Conservation (phyloP, 257 asterid species). For the Primulina huaijiensis region DNA sequence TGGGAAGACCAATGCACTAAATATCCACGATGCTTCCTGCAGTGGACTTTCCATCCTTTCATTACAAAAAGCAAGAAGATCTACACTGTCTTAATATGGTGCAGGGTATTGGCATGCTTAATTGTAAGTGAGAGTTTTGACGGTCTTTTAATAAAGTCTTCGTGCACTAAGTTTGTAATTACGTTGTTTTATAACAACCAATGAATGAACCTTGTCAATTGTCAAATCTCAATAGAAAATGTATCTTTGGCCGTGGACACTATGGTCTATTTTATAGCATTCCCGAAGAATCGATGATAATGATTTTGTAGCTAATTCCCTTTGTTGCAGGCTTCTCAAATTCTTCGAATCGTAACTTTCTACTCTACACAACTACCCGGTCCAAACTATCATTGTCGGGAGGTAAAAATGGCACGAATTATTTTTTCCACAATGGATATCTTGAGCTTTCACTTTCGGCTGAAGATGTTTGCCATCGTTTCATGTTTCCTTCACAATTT, state of each 20-base stretch:
- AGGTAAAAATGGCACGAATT: conserved; percentile 42
- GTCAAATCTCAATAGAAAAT: neutral
- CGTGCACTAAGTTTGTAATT: neutral
- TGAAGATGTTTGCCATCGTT: neutral
- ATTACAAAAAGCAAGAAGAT: conserved; percentile 81
- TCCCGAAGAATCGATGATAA: conserved; percentile 2
- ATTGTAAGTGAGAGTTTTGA: conserved; percentile 55
- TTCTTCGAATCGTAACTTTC: conserved; percentile 83
- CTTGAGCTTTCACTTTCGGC: neutral
- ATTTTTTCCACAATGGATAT: neutral
- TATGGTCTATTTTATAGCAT: neutral
- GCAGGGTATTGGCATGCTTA: conserved; percentile 93
- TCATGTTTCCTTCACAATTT: conserved; percentile 2
- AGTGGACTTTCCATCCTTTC: conserved; percentile 99
- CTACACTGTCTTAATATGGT: conserved; percentile 93
- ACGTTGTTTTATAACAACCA: no score
- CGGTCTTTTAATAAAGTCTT: neutral
- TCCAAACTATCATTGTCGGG: conserved; percentile 97
- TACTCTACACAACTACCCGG: conserved; percentile 98
- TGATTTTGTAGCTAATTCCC: neutral
- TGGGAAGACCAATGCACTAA: conserved; percentile 1
- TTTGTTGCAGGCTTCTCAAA: conserved; percentile 72
- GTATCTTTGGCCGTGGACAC: neutral
- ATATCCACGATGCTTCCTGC: conserved; percentile 36
- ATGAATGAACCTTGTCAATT: neutral